These are phyloP conservation scores for Mycena citricolor DNA, from an alignment of 1,284 basidiomycete genomes.

Conservation along the genomic window DNA sequence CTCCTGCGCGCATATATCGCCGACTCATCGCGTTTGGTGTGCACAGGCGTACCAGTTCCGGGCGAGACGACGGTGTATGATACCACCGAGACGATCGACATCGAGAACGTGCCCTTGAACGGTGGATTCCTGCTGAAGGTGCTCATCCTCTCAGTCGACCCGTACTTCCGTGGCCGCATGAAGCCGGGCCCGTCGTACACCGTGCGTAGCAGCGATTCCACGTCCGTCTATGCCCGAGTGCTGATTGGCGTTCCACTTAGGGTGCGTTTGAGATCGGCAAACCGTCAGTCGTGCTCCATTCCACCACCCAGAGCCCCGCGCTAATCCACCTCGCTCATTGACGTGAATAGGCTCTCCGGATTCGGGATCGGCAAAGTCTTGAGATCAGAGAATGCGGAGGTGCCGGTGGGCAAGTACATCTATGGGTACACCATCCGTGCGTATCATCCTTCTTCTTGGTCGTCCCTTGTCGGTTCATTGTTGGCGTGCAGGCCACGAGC, in stretches of 20 bases:
- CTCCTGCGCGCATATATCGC: too few species aligned
- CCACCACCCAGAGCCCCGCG: too few species aligned
- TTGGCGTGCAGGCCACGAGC: slow-evolving; percentile 17
- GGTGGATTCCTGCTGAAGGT: slow-evolving; percentile 47
- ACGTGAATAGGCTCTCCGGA: slow-evolving; percentile 8
- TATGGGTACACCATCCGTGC: slow-evolving; percentile 28
- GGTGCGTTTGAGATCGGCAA: slow-evolving; percentile 12
- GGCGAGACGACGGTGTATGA: slow-evolving; percentile 39
- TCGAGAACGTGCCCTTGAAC: slow-evolving; percentile 41
- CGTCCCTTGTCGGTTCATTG: background rate
- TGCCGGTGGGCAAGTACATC: slow-evolving; percentile 36
- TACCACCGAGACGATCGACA: slow-evolving; percentile 40
- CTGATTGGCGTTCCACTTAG: background rate
- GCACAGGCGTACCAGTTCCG: slow-evolving; percentile 37
- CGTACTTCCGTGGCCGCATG: slow-evolving; percentile 39
- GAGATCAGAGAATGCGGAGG: slow-evolving; percentile 32
- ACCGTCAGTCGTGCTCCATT: slow-evolving; percentile 11
- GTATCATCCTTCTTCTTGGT: background rate
- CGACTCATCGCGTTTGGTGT: too few species aligned
- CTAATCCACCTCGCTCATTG: background rate
- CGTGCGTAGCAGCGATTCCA: slow-evolving; percentile 23
- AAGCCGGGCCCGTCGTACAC: background rate
- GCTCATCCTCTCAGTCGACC: slow-evolving; percentile 42
- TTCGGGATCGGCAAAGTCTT: slow-evolving; percentile 34
- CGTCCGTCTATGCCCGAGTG: too few species aligned